These are phyloP conservation scores for Carpinus fangiana DNA, from an alignment of 306 rosid species.

Conservation along the genomic window DNA sequence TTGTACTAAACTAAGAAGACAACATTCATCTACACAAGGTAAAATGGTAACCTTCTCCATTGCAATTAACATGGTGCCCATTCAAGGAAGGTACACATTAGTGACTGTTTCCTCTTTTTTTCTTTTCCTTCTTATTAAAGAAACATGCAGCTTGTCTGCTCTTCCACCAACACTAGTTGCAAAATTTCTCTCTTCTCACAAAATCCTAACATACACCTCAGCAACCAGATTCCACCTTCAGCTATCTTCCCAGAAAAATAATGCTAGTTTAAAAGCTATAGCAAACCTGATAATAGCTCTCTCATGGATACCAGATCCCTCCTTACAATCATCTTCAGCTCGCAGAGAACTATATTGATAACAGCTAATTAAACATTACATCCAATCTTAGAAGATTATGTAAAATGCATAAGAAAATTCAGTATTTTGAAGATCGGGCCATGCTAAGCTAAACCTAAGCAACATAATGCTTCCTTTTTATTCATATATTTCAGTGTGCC, in stretches of 20 bases:
- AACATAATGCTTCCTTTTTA: not conserved
- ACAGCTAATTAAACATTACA: not conserved
- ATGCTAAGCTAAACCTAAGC: not conserved
- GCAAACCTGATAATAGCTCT: not conserved
- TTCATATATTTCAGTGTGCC: not conserved
- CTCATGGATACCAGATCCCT: not conserved
- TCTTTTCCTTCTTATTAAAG: not conserved
- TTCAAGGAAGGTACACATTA: not conserved
- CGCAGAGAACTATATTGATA: not conserved
- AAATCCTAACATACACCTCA: not conserved
- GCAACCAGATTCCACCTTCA: not conserved
- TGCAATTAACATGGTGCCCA: not conserved
- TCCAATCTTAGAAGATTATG: not conserved
- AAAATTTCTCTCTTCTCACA: not conserved
- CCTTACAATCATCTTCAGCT: not conserved
- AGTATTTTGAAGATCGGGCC: not conserved
- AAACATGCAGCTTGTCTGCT: slow-evolving; percentile 2
- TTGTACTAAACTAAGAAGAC: not conserved
- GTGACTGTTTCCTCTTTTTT: not conserved
- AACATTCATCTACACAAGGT: not conserved
- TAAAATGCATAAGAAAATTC: not conserved
- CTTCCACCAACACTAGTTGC: not conserved
- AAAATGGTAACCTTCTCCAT: not conserved
- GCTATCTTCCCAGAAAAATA: not conserved
- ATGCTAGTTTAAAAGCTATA: not conserved